Evolutionary conservation across 2,329 filamentous ascomycete species (phyloP), one percentile per base, ranked within the genome.

Genomic region (Exophiala phaeomuriformis): DNA sequence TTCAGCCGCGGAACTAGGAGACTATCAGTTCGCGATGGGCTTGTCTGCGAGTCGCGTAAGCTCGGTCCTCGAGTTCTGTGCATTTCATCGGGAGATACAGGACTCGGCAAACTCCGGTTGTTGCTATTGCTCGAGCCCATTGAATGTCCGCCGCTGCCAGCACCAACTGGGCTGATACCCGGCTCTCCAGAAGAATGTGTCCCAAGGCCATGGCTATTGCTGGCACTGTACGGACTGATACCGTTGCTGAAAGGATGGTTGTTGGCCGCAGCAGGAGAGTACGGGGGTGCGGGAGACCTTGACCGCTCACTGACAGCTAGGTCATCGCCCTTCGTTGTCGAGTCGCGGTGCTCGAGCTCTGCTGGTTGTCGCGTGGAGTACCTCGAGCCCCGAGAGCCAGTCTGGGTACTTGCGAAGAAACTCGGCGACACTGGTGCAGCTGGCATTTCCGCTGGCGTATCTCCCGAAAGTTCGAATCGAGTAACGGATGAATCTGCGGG

Each of bases 361-460:
- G 57, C 56, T 27, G 59, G 61, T 28, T 47, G 46, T 48, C 59
- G 39, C 2, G 56, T 58, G 43, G 61, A 56, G 31, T 62, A 61
- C 43, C 61, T 54, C 29, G 51, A 10, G 3, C 53, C 39, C 10
- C 46, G 53, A 19, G n/a, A 42, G 19, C 47, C 43, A 7, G 55
- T 50, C n/a, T n/a, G 29, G 19, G 37, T 47, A 35, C 36, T 36
- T 40, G 52, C 47, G 37, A 57, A 56, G 44, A 56, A 63, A 12
- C 31, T 50, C 2, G 60, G 57, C 2, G 61, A 56, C 4, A 62
- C 60, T 4, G 55, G 60, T 3, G 44, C 61, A 12, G 60, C 62
- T 29, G 61, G 54, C 62, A 63, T 63, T 50, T 64, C 62, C 9
- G 57, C 45, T 4, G 61, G 56, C 3, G 52, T 59, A 39, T 46